phyloP scores from a whole-genome alignment of 2,329 filamentous ascomycete species.

The Sarocladium brachiariae region DNA sequence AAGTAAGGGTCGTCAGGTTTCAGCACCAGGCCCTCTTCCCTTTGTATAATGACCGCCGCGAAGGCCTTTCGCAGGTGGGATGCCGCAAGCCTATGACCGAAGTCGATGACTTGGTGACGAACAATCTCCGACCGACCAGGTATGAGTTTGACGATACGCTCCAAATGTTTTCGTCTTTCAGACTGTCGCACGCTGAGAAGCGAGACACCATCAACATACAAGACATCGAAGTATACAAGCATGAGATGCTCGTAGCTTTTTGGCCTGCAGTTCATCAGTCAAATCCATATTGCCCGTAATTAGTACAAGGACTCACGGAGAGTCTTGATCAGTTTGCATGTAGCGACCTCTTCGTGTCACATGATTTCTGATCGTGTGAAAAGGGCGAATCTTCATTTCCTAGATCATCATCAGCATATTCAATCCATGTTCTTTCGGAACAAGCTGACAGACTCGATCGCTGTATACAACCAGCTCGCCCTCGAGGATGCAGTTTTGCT shows the following conservation, averaged over 20 bases:
- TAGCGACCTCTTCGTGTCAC: constrained; percentile 65
- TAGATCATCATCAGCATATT: constrained; percentile 18
- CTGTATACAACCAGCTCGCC: constrained; percentile 78
- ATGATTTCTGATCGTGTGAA: constrained; percentile 78
- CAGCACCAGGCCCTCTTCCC: constrained; percentile 73
- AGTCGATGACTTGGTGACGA: constrained; percentile 61
- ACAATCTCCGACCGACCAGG: constrained; percentile 60
- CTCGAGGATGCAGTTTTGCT: constrained; percentile 66
- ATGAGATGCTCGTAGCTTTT: constrained; percentile 49
- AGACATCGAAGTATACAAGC: constrained; percentile 54
- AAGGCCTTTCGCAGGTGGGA: constrained; percentile 57
- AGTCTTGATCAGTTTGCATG: constrained; percentile 62
- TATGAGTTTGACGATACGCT: constrained; percentile 37
- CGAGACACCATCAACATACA: constrained; percentile 48
- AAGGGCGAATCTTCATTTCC: constrained; percentile 60
- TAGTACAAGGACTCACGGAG: constrained; percentile 42
- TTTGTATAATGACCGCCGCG: constrained; percentile 55
- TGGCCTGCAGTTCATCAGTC: constrained; percentile 29
- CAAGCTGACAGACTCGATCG: constrained; percentile 40
- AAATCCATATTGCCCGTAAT: too few relatives aligned
- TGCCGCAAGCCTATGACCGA: constrained; percentile 44
- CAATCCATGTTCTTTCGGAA: background rate
- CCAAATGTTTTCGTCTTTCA: constrained; percentile 53
- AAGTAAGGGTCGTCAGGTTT: constrained; percentile 81
- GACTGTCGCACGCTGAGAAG: constrained; percentile 46